phyloP scores from a whole-genome alignment of 306 rosid genomes.

The Pterocarpus santalinus region DNA sequence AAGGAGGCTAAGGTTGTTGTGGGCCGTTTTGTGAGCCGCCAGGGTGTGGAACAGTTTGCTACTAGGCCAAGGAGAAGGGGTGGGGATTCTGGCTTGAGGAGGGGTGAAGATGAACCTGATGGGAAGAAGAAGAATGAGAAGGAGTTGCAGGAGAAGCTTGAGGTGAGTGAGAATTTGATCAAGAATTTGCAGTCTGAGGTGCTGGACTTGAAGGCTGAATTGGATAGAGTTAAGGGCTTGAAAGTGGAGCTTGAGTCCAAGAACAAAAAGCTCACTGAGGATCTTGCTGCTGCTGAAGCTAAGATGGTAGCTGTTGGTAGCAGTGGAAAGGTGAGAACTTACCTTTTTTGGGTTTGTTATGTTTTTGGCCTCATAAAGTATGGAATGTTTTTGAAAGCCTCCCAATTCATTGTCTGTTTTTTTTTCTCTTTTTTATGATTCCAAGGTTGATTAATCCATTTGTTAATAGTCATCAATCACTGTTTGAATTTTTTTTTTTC shows the following conservation, averaged over 20 bases:
- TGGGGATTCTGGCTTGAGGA: conserved; percentile 46
- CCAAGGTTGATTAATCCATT: conserved; percentile 28
- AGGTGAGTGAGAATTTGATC: conserved; percentile 65
- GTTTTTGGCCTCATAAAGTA: conserved; percentile 22
- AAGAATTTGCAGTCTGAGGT: conserved; percentile 68
- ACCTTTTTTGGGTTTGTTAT: conserved; percentile 17
- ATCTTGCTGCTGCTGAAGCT: conserved; percentile 78
- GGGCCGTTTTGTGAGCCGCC: conserved; percentile 47
- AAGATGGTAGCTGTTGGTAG: conserved; percentile 51
- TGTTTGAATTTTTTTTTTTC: conserved; percentile 29
- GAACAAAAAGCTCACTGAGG: conserved; percentile 63
- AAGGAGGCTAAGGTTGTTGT: conserved; percentile 55
- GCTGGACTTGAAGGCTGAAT: conserved; percentile 68
- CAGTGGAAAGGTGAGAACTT: conserved; percentile 61
- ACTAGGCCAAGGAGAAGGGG: conserved; percentile 55
- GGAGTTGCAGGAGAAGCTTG: conserved; percentile 61
- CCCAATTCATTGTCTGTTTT: not conserved
- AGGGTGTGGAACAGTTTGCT: conserved; percentile 56
- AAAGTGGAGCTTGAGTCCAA: conserved; percentile 71
- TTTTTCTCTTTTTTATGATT: conserved; percentile 6
- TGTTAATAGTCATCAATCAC: conserved; percentile 1
- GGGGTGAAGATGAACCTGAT: conserved; percentile 59
- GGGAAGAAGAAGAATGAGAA: conserved; percentile 45
- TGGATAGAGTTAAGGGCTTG: conserved; percentile 65
- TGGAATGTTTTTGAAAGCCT: conserved; percentile 27